These are phyloP conservation scores for Grosmannia penicillata DNA, from an alignment of 2,329 filamentous ascomycete species.

Conservation along the genomic window DNA sequence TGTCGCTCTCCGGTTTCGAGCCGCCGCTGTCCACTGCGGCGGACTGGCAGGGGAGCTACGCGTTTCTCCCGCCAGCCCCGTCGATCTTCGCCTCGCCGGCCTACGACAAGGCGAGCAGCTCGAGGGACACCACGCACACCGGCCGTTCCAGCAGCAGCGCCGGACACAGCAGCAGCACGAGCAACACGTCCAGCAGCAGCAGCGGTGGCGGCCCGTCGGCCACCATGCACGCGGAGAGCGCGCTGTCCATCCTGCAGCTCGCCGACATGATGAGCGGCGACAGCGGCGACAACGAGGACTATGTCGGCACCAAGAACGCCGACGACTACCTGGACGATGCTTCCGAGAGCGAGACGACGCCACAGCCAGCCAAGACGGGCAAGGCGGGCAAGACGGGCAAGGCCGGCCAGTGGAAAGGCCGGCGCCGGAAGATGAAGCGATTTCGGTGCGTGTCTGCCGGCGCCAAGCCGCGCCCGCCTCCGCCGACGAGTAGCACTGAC, in stretches of 20 bases:
- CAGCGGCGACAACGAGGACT: too few relatives aligned
- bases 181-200: background rate
- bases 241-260: too few relatives aligned
- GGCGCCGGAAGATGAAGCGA: constrained; percentile 58
- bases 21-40: constrained; percentile 36
- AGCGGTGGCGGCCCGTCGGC: too few relatives aligned
- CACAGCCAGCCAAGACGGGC: too few relatives aligned
- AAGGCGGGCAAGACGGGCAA: constrained; percentile 30
- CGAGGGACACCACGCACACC: constrained; percentile 15
- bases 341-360: too few relatives aligned
- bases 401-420: constrained; percentile 42
- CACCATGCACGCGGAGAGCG: too few relatives aligned
- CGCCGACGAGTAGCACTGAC: too few relatives aligned
- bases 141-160: background rate
- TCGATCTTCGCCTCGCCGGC: constrained; percentile 26
- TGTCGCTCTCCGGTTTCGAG: constrained; percentile 39
- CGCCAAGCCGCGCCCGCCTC: too few relatives aligned
- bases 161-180: background rate
- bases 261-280: too few relatives aligned
- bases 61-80: constrained; percentile 31
- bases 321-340: constrained; percentile 40
- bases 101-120: constrained; percentile 24
- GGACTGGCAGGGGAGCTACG: constrained; percentile 42
- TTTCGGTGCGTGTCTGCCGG: constrained; percentile 47
- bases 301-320: constrained; percentile 28